Evolutionary conservation across 331 rosid species (phyloP).

Genomic region (Spiraea crenata): DNA sequence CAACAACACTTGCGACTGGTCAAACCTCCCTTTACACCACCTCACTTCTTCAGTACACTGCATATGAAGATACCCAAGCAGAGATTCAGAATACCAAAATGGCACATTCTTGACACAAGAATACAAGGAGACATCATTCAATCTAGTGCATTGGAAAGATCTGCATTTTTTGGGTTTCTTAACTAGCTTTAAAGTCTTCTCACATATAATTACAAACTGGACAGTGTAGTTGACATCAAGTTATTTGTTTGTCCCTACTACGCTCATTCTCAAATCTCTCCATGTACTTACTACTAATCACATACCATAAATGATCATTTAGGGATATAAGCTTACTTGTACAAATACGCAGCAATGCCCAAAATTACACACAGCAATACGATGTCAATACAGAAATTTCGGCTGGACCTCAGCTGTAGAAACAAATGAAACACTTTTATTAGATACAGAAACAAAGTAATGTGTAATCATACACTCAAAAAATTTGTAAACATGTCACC

Average conservation of each 20-base stretch:
- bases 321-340: conserved; percentile 72
- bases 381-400: conserved; percentile 96
- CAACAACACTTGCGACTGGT: conserved; percentile 9
- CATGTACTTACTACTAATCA: no score
- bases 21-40: conserved; percentile 18
- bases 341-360: conserved; percentile 97
- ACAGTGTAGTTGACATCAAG: neutral
- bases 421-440: conserved; percentile 28
- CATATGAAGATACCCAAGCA: conserved; percentile 20
- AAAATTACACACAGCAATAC: conserved; percentile 78
- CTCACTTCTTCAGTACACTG: conserved; percentile 88
- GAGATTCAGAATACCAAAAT: conserved; percentile 30
- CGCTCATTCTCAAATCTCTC: no score
- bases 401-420: conserved; percentile 90
- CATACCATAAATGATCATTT: no score
- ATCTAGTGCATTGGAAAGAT: neutral
- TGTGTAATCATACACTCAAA: conserved; percentile 3
- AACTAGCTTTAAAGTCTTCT: neutral
- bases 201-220: neutral
- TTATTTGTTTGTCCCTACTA: neutral
- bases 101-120: neutral
- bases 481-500: conserved; percentile 44
- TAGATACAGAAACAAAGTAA: conserved; percentile 29
- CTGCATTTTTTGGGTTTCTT: neutral
- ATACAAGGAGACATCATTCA: neutral